Evolutionary conservation across 768 basidiomycete genomes (phyloP).

Genomic region (Termitomyces sp.): DNA sequence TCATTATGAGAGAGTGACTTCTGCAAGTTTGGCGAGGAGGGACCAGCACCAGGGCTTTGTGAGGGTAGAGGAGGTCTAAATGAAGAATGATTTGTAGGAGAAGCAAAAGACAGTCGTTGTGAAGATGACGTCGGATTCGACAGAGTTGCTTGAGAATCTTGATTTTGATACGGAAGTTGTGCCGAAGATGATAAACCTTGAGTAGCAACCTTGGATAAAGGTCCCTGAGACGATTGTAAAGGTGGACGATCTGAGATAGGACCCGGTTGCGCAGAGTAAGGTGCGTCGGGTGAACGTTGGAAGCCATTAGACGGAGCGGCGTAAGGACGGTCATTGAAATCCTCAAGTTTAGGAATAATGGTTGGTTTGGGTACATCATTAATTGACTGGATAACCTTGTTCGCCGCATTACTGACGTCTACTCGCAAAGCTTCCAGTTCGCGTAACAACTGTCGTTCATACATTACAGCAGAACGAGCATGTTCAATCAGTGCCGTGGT

Average conservation of each 20-base stretch:
- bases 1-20: slow-evolving; percentile 27
- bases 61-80: slow-evolving; percentile 25
- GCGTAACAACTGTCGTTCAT: slow-evolving; percentile 81
- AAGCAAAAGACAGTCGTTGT: slow-evolving; percentile 14
- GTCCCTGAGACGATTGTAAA: slow-evolving; percentile 20
- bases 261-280: slow-evolving; percentile 27
- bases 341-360: slow-evolving; percentile 60
- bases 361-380: slow-evolving; percentile 58
- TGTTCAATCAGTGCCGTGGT: slow-evolving; percentile 89
- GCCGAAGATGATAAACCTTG: slow-evolving; percentile 13
- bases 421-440: slow-evolving; percentile 82
- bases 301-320: slow-evolving; percentile 27
- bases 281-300: slow-evolving; percentile 27
- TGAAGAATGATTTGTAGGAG: slow-evolving; percentile 11
- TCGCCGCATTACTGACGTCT: slow-evolving; percentile 67
- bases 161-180: slow-evolving; percentile 18
- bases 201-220: slow-evolving; percentile 12
- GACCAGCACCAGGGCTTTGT: slow-evolving; percentile 51
- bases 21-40: slow-evolving; percentile 36
- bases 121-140: slow-evolving; percentile 23
- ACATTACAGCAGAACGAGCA: slow-evolving; percentile 86
- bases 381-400: slow-evolving; percentile 45
- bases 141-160: slow-evolving; percentile 24
- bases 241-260: slow-evolving; percentile 17
- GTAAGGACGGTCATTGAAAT: slow-evolving; percentile 35